Evolutionary conservation across 2,329 filamentous ascomycete genomes (phyloP), one percentile per base, ranked within the genome.

Genomic region (Alternaria brassicicola): DNA sequence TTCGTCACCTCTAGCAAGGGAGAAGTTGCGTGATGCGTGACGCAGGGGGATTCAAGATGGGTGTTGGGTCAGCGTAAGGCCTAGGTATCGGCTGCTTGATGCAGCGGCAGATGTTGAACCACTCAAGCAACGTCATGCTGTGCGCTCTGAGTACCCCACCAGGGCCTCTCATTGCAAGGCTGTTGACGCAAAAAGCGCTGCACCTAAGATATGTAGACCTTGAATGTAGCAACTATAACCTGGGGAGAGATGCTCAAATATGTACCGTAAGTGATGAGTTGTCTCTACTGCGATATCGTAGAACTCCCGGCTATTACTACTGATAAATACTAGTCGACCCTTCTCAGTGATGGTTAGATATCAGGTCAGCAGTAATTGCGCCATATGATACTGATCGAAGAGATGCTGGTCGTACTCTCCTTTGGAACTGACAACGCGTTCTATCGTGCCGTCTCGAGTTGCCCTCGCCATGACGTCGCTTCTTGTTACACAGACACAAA

Each of bases 401-500:
- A 10, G 23, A n/a, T 26, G 3, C 15, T 13, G 3, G 15, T 17
- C 9, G 4, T 6, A 13, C 6, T 3, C 17, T 23, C 17, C 36
- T 23, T 39, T 3, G 0, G 12, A 4, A 39, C 19, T 19, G 36
- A 39, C 9, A 23, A 39, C 36, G 13, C 31, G 4, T 39, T 36
- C 13, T 28, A 21, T 31, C 28, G 23, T 13, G 15, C 10, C 6
- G 2, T 17, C 19, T 15, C 9, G n/a, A 6, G 19, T 50, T 52
- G 42, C 42, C 47, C 53, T 59, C 26, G 6, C 25, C 17, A 61
- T 59, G 55, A 59, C 35, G 55, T 58, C 45, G 56, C 42, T 46
- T 52, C 48, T 28, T 15, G 15, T 56, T 42, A 45, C 33, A 31
- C 31, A 25, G 36, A 42, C 28, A 41, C 53, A 46, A 12, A 28